Evolutionary conservation across 2,329 filamentous ascomycete genomes (phyloP), one percentile per base, ranked within the genome.

Genomic region (Fusarium musae): DNA sequence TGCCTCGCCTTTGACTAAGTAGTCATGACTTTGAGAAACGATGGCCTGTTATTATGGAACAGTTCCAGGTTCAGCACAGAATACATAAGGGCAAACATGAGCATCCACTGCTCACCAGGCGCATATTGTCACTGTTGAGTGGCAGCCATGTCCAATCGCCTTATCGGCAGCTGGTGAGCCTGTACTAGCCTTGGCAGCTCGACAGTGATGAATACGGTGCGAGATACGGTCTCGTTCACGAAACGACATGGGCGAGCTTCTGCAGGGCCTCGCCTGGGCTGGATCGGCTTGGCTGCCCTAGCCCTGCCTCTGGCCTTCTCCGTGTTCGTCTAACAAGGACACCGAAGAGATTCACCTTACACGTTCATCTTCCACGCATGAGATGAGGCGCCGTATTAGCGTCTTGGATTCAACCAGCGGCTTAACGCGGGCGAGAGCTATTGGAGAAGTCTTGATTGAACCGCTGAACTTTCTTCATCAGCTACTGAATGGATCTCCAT

Each of bases 151-250:
- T 36, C 73, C 76, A 78, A 78, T 78, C 73, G 76, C 73, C 73
- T 78, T 77, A 78, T 78, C 76, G 76, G 72, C 76, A 78, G 53
- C 76, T 77, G 69, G 53, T 72, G 66, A 76, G 74, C 66, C 56
- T 67, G 70, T 73, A 42, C 63, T 63, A 69, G 62, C 68, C 73
- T 78, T 75, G 76, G 76, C 73, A 71, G 61, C 32, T 30, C 30
- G 43, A 49, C 40, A 42, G 28, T 43, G 40, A 23, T 43, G 21
- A 11, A 16, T 50, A 75, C 73, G 37, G 73, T 78, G 61, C 60
- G 39, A 49, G 56, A 32, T 72, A 72, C 76, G 37, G 76, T 61
- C 26, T 19, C 28, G 49, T 65, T 70, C 47, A 43, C 66, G 46
- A 57, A 57, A 66, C 67, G 36, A 62, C 59, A 69, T 70, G 54